These are phyloP conservation scores for Suillus discolor DNA, from an alignment of 768 basidiomycete species.

Conservation along the genomic window DNA sequence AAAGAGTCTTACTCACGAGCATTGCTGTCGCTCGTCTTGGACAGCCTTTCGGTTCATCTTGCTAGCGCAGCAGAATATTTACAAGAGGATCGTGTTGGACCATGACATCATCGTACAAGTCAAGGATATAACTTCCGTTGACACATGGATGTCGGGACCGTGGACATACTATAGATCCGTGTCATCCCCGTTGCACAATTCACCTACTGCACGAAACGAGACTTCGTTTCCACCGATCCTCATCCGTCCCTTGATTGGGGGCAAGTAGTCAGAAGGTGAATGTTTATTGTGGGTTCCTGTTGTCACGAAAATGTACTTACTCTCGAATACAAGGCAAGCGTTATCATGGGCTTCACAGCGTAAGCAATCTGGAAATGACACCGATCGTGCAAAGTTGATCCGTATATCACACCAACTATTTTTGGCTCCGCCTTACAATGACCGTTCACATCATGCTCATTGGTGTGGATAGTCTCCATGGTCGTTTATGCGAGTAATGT, in stretches of 20 bases:
- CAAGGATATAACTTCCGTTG: too few relatives aligned
- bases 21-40: too few relatives aligned
- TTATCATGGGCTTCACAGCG: not conserved
- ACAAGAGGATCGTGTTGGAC: too few relatives aligned
- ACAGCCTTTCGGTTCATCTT: too few relatives aligned
- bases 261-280: not conserved
- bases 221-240: not conserved
- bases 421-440: not conserved
- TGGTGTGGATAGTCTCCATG: not conserved
- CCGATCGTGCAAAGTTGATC: not conserved
- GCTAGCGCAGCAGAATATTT: too few relatives aligned
- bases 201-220: too few relatives aligned
- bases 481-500: not conserved
- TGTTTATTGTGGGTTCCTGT: not conserved
- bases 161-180: too few relatives aligned
- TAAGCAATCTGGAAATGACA: not conserved
- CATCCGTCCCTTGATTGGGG: not conserved
- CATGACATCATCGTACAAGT: too few relatives aligned
- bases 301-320: not conserved
- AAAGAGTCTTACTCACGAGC: too few relatives aligned
- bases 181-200: too few relatives aligned
- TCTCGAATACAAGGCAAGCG: not conserved
- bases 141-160: too few relatives aligned
- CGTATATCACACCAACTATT: not conserved
- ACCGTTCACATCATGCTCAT: not conserved